Evolutionary conservation across 306 rosid species (phyloP).

Genomic region (Castanopsis chinensis): DNA sequence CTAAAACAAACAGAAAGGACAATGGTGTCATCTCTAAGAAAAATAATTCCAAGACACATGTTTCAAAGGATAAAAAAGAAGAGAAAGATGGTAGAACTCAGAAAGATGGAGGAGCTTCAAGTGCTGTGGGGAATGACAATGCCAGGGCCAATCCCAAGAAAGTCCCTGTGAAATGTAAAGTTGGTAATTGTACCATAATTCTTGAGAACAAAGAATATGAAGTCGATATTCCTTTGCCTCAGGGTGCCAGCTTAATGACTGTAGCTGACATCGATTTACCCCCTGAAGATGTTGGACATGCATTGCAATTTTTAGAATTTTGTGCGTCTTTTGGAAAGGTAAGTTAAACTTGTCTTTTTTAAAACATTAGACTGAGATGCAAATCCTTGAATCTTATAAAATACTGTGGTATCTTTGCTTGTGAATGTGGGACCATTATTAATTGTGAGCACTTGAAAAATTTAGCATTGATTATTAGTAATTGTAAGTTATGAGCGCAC

Average conservation of each 20-base stretch:
- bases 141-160: conserved; percentile 20
- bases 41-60: conserved; percentile 5
- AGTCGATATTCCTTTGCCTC: conserved; percentile 45
- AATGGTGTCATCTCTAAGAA: conserved; percentile 9
- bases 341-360: conserved; percentile 3
- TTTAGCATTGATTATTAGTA: neutral
- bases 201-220: conserved; percentile 8
- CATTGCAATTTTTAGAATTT: conserved; percentile 78
- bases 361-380: neutral
- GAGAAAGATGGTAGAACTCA: neutral
- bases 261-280: conserved; percentile 49
- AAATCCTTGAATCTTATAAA: neutral
- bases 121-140: conserved; percentile 5
- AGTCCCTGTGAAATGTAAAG: neutral
- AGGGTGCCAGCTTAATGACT: conserved; percentile 39
- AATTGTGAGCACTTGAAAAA: neutral
- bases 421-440: neutral
- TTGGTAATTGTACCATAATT: conserved; percentile 17
- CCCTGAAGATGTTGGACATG: conserved; percentile 63
- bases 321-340: conserved; percentile 75
- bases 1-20: conserved; percentile 23
- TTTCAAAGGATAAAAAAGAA: neutral
- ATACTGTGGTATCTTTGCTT: neutral
- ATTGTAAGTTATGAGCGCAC: neutral
- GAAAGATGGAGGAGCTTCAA: too few species aligned